Percentiles rank a stretch among this genome's conserved stretches.
Evolutionary conservation across 1,284 basidiomycete genomes (phyloP).

Genomic region (Mrakiaceae sp.): DNA sequence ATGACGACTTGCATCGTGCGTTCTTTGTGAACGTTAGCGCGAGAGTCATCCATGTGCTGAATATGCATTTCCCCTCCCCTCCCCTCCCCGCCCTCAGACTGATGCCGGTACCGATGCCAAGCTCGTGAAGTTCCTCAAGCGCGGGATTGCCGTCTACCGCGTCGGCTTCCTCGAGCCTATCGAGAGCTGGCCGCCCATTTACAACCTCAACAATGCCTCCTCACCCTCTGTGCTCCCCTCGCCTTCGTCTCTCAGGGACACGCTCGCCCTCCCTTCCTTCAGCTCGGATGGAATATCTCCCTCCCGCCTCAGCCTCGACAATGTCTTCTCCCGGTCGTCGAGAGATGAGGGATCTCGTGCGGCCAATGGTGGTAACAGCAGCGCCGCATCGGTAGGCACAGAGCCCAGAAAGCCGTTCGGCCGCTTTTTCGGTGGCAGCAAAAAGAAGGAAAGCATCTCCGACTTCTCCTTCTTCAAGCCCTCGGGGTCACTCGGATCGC

Average conservation of each 20-base stretch:
- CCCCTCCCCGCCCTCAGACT: conserved; percentile 15
- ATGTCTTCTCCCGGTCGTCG: conserved; percentile 4
- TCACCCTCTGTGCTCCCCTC: not conserved
- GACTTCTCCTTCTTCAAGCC: not conserved
- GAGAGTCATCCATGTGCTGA: not conserved
- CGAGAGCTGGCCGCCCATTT: conserved; percentile 52
- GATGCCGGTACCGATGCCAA: conserved; percentile 75
- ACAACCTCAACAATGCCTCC: conserved; percentile 1
- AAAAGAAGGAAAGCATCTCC: conserved; percentile 19
- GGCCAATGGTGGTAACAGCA: not conserved
- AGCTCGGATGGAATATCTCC: conserved; percentile 27
- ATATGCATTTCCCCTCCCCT: not conserved
- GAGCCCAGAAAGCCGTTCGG: not conserved
- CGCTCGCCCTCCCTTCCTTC: conserved; percentile 5
- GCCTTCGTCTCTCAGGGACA: conserved; percentile 10
- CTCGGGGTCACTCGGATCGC: not conserved
- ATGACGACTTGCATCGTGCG: conserved; percentile 82
- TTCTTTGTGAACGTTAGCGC: conserved; percentile 34
- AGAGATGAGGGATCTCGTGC: not conserved
- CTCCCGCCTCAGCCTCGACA: conserved; percentile 19
- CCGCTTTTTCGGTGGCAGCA: not conserved
- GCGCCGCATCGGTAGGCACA: not conserved
- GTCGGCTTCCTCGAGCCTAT: conserved; percentile 66
- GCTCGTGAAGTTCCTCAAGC: conserved; percentile 78
- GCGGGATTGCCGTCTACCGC: conserved; percentile 68